Evolutionary conservation across 116 monocot genomes (phyloP), one percentile per base, ranked within the genome.

Genomic region (Phalaenopsis hybrid): DNA sequence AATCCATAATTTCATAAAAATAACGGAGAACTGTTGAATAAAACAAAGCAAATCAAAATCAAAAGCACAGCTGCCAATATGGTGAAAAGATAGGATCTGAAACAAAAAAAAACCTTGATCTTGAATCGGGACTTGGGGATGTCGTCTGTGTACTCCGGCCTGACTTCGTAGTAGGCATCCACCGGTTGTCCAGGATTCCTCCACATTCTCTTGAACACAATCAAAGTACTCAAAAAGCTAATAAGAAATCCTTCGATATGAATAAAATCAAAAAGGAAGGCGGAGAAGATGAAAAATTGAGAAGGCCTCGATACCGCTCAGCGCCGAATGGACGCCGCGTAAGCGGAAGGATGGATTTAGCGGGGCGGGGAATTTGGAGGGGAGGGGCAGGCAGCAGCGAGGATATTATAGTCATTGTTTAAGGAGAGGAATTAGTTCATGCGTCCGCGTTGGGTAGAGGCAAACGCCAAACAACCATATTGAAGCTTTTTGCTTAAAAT

Each of bases 101-200:
- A 37, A 58, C 46, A 17, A 6, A 0, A 80, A 10, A 31, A 93
- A 28, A 28, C 96, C 96, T 90, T 96, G 77, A 96, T 93, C 88
- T 90, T 93, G 78, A 96, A 96, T 78, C 86, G 82, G 41, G 89
- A 92, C 88, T 92, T 92, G 31, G 93, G 90, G 1, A 90, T 86
- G 6, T 93, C 61, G 52, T 93, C 93, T 20, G 18, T 74, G 81
- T 89, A 92, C 45, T 93, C 96, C 4, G 96, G 86, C 46, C 89
- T 86, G 52, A 92, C 80, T 48, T 80, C 85, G 55, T 96, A 96
- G 82, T 85, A 93, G 4, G 89, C 88, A 79, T 93, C 96, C 41
- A 89, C 86, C 15, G 93, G 81, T 25, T 78, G 78, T 74, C 88
- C 89, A 55, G 37, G 45, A 25, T 81, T 82, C 80, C 83, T 86